phyloP scores from a whole-genome alignment of 2,329 filamentous ascomycete species.

The Stagonosporopsis cucurbitacearum region DNA sequence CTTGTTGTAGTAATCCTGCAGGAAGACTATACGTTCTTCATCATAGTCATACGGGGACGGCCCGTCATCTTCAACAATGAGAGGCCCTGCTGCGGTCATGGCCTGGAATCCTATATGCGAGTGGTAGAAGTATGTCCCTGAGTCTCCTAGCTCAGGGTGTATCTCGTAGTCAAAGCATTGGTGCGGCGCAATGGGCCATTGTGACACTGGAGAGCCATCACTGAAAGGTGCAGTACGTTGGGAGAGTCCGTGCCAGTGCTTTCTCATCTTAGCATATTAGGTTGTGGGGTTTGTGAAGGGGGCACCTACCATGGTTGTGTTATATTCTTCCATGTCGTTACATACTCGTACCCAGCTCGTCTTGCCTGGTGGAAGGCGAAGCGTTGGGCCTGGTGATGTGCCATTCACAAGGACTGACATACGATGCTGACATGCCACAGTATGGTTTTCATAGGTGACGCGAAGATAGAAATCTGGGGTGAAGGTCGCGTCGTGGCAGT shows the following conservation, averaged over 20 bases:
- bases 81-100: slow-evolving; percentile 61
- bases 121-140: slow-evolving; percentile 73
- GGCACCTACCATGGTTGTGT: slow-evolving; percentile 62
- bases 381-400: slow-evolving; percentile 58
- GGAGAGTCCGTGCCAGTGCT: slow-evolving; percentile 73
- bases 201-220: slow-evolving; percentile 67
- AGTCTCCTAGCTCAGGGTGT: slow-evolving; percentile 58
- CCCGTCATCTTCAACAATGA: slow-evolving; percentile 63
- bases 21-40: slow-evolving; percentile 63
- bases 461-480: slow-evolving; percentile 57
- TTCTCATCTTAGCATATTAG: background rate
- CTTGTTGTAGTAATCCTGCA: slow-evolving; percentile 65
- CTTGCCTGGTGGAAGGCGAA: slow-evolving; percentile 56
- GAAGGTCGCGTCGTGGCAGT: slow-evolving; percentile 32
- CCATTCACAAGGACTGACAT: slow-evolving; percentile 61
- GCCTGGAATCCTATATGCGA: slow-evolving; percentile 71
- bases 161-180: slow-evolving; percentile 74
- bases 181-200: slow-evolving; percentile 69
- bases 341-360: slow-evolving; percentile 65
- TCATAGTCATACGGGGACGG: slow-evolving; percentile 65
- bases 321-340: slow-evolving; percentile 61
- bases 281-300: background rate
- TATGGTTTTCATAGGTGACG: slow-evolving; percentile 52
- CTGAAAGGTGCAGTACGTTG: slow-evolving; percentile 67
- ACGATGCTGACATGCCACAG: slow-evolving; percentile 55